phyloP scores from a whole-genome alignment of 176 grass and related monocot species.

The Juncus inflexus region DNA sequence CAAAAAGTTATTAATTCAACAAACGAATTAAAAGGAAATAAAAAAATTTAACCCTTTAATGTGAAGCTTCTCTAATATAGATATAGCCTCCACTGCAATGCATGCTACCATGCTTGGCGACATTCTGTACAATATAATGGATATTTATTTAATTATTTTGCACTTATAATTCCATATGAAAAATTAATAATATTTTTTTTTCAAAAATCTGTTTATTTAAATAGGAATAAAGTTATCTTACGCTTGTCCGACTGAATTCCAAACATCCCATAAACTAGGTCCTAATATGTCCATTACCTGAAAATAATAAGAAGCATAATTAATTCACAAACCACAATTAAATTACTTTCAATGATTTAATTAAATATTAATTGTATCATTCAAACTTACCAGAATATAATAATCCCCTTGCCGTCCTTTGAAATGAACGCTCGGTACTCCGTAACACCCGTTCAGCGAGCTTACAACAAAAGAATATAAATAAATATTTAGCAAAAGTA shows the following conservation, averaged over 20 bases:
- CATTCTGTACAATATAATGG: slow-evolving; percentile 58
- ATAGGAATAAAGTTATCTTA: slow-evolving; percentile 47
- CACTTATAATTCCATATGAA: no score
- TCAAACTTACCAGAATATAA: slow-evolving; percentile 73
- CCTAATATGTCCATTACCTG: slow-evolving; percentile 99
- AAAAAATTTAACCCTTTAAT: slow-evolving; percentile 51
- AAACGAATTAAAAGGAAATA: slow-evolving; percentile 2
- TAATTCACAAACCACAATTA: slow-evolving; percentile 8
- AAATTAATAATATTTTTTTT: no score
- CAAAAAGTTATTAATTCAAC: neutral
- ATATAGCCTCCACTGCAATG: slow-evolving; percentile 95
- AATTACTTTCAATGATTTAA: neutral
- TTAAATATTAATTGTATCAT: slow-evolving; percentile 9
- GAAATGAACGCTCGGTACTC: slow-evolving; percentile 88
- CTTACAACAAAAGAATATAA: slow-evolving; percentile 34
- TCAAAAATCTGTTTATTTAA: no score
- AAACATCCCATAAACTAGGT: slow-evolving; percentile 99
- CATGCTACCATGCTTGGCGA: slow-evolving; percentile 83
- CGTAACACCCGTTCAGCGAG: slow-evolving; percentile 85
- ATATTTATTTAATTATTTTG: no score
- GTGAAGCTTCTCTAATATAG: slow-evolving; percentile 97
- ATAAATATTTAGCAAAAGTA: slow-evolving; percentile 5
- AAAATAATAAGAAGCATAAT: slow-evolving; percentile 23
- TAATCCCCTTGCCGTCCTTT: slow-evolving; percentile 96
- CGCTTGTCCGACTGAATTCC: slow-evolving; percentile 91